phyloP scores from a whole-genome alignment of 306 rosid species.

The Adenanthera pavonina region DNA sequence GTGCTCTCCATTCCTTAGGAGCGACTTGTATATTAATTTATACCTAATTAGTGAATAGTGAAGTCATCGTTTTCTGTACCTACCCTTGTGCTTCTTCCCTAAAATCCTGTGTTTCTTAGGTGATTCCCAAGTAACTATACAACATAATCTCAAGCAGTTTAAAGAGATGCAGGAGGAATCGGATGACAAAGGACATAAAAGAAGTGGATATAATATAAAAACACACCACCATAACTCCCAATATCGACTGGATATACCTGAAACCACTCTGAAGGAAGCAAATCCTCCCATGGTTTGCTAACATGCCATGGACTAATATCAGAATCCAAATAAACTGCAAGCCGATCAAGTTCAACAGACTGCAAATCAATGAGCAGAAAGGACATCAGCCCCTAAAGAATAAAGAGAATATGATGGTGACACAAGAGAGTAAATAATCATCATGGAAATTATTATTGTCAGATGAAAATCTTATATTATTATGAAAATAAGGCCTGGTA shows the following conservation, averaged over 20 bases:
- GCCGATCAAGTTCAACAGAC: conserved; percentile 87
- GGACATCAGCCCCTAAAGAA: conserved; percentile 40
- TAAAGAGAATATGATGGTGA: conserved; percentile 5
- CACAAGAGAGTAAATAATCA: conserved; percentile 19
- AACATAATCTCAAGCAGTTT: conserved; percentile 13
- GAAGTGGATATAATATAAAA: background rate
- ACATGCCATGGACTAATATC: conserved; percentile 81
- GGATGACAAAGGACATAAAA: conserved; percentile 37
- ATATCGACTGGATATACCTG: conserved; percentile 59
- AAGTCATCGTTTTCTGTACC: too few species aligned
- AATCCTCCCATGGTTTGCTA: conserved; percentile 80
- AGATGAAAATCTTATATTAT: background rate
- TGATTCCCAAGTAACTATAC: background rate
- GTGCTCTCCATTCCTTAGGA: too few species aligned
- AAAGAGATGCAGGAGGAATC: background rate
- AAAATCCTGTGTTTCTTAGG: too few species aligned
- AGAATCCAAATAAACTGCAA: conserved; percentile 90
- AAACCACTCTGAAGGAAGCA: conserved; percentile 95
- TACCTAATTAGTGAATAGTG: too few species aligned
- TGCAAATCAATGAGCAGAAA: conserved; percentile 50
- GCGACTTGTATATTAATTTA: too few species aligned
- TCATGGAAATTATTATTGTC: background rate
- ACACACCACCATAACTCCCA: background rate
- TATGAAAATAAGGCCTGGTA: background rate
- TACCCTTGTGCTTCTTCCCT: too few species aligned